phyloP scores from a whole-genome alignment of 2,329 filamentous ascomycete species.

The Zasmidium cellare region DNA sequence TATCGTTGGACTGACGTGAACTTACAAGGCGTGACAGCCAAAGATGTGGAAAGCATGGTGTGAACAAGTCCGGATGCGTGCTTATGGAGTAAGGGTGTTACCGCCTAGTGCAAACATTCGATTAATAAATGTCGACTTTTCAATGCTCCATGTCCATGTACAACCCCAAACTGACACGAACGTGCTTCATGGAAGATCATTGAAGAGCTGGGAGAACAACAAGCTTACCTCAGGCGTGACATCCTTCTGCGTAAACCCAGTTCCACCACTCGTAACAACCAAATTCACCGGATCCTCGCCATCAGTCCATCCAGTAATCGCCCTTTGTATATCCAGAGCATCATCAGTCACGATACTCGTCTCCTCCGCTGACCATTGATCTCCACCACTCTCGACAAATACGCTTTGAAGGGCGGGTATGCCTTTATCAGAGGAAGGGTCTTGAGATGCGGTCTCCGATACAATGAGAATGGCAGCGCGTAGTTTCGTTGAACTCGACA shows the following conservation, averaged over 20 bases:
- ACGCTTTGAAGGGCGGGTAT: constrained; percentile 66
- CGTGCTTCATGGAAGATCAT: no score
- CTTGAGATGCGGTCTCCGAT: constrained; percentile 82
- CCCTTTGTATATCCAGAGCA: constrained; percentile 70
- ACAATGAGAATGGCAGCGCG: constrained; percentile 80
- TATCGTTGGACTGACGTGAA: constrained; percentile 21
- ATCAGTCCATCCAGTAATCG: constrained; percentile 74
- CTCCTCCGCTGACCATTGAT: constrained; percentile 69
- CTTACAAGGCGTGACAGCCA: constrained; percentile 87
- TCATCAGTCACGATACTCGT: constrained; percentile 79
- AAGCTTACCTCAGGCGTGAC: constrained; percentile 77
- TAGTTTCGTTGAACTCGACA: constrained; percentile 44
- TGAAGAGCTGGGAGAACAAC: no score
- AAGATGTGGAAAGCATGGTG: constrained; percentile 84
- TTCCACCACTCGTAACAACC: constrained; percentile 86
- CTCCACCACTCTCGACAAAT: constrained; percentile 65
- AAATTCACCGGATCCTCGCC: constrained; percentile 62
- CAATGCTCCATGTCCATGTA: no score
- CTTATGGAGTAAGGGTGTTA: constrained; percentile 76
- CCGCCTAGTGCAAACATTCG: constrained; percentile 55
- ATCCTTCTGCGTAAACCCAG: constrained; percentile 84
- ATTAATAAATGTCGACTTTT: not conserved
- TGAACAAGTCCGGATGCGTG: constrained; percentile 91
- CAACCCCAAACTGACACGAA: not conserved
- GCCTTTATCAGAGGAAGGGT: constrained; percentile 77